Base-by-base conservation (phyloP, 768 basidiomycete genomes). In the Suillus discolor region DNA sequence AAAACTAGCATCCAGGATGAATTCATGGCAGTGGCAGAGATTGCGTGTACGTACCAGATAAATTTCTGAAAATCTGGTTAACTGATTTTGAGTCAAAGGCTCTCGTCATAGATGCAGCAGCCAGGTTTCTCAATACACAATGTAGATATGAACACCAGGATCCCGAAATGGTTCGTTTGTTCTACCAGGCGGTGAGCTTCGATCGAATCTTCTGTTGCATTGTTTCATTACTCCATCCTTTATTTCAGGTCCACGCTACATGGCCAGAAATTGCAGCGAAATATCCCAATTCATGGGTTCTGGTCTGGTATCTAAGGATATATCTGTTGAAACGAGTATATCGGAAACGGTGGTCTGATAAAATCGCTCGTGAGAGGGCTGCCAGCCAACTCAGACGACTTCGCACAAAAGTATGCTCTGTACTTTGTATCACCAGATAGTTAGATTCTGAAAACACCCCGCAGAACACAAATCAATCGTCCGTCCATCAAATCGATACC, bases 321-420 rank as follows among this genome's bases (percentile, higher is more conserved):
- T 62, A 62, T 38, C 20, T 62, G 28, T 8, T 15, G 45, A 62
- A 44, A 28, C 53, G 54, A 31, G 61, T 62, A 34, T 62, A 34
- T 18, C 47, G 28, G 13, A 62, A 62, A 59, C 23, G 25, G 5
- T 41, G 23, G 38, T 3, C 9, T 28, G 57, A 59, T 3, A 41
- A 41, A 28, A 3, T 41, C 15, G 36, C 57, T 39, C 34, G 54
- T 55, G 54, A 55, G 34, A 55, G 3, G 54, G 34, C 31, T 55
- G 6, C 0, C 20, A 12, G 16, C 5, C 57, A 42, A 60, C 11
- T 39, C 23, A 25, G 20, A 18, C 23, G 18, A 16, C 57, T 1
- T 25, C 23, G 6, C 28, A 31, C 20, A 13, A 28, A 20, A 20
- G 59, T 60, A 60, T 31, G 59, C 6, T n/a, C 57, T 42, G 57